Base-by-base conservation (phyloP, 2,329 filamentous ascomycete genomes). In the Dactylellina haptotyla region DNA sequence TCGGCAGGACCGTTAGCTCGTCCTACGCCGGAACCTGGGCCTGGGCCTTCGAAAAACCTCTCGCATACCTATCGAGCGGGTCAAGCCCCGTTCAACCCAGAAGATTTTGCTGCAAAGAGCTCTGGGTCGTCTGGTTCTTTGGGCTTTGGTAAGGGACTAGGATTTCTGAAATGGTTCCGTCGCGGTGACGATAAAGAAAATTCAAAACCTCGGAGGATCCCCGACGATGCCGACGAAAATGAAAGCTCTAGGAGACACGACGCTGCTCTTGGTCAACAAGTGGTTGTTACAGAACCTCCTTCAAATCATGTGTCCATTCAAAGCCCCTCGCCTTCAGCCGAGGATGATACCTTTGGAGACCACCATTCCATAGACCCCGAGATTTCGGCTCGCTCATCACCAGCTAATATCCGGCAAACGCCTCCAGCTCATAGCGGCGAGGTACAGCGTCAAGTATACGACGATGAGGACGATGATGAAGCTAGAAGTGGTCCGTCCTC, bases 11-110 rank as follows among this genome's bases (percentile, higher is more conserved):
- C 32, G 23, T 10, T 9, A 4, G 23, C 23, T 2, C 64, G 37
- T 18, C 53, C 45, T 9, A 20, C 28, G 23, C 56, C 46, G 16
- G 61, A 62, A 8, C 37, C 46, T 4, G 61, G 56, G 14, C 28
- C 20, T 10, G 69, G 61, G 4, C 61, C 46, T 18, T 73, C 69
- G 16, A 66, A 61, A 16, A 61, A 37, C 14, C 54, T 73, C 10
- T 61, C 69, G 8, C 61, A 73, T 37, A 73, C 69, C 8, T 73
- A 73, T 39, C 53, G 69, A 16, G 4, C 61, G 2, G 69, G 69
- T 3, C 69, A 73, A 43, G 69, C 61, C 8, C 69, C 69, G 3
- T 73, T 73, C 18, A 73, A 54, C 14, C 69, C 69, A 16, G 69
- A 73, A 41, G 69, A 73, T 39, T 73, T 73, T 41, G 39, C 53